Base-by-base conservation (phyloP, 1,139 yeast genomes). In the Suhomyces panamericanus region DNA sequence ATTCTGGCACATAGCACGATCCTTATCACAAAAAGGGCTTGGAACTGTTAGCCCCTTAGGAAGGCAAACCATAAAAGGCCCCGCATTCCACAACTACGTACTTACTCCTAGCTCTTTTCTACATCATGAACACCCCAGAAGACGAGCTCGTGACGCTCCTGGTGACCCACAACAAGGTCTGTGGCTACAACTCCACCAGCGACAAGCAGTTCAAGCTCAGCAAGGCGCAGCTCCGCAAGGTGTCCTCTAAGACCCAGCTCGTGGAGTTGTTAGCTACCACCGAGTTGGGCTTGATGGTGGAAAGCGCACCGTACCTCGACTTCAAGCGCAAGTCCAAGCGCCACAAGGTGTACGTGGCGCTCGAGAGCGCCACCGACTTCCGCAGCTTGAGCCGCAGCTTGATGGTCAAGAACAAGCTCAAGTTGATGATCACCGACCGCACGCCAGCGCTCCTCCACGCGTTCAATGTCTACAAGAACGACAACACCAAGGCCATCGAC, bases 331-430 rank as follows among this genome's bases (percentile, higher is more conserved):
- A 70, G 50, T 73, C 78, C 8, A 77, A 75, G 60, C 73, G 73
- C 52, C 63, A 64, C 41, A 69, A 69, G 49, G 57, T 62, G 15
- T 79, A 64, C 52, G 74, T 78, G 5, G 52, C 63, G 9, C 65
- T 80, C 55, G 70, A 67, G 32, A 43, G 66, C 4, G 54, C 47
- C 2, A 64, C 65, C 11, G 83, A 79, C 50, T 80, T 75, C 57
- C 70, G 64, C 50, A 64, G 75, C 13, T 62, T 80, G 48, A 56
- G 60, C 29, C 67, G 84, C 49, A 76, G 81, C 41, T 64, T 74
- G 52, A 63, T 67, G 47, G 78, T 73, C n/a, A 74, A 74, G 55
- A 69, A 63, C 45, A 70, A 65, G 45, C 57, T 70, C 29, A 64
- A 62, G 49, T 60, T 71, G 49, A 51, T 58, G 24, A 56, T 69